Conservation (phyloP, 2,329 filamentous ascomycete species). For the Pestalotiopsis sp. region DNA sequence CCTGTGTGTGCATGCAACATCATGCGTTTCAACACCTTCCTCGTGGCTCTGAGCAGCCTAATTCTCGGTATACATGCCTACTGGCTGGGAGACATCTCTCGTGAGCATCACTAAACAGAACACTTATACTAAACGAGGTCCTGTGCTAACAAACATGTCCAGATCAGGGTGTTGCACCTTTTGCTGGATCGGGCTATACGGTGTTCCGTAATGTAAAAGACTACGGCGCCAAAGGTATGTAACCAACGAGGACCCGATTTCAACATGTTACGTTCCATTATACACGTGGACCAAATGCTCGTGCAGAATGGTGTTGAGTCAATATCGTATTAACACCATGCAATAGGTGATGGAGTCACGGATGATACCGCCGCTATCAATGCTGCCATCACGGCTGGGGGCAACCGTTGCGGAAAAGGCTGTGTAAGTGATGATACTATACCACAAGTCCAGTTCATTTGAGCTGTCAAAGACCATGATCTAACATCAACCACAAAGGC, state of each 20-base stretch:
- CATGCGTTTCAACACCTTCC: constrained; percentile 32
- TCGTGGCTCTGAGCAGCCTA: constrained; percentile 31
- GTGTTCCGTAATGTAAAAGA: constrained; percentile 52
- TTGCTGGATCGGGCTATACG: constrained; percentile 40
- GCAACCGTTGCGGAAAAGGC: constrained; percentile 42
- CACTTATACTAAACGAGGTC: not conserved
- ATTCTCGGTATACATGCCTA: constrained; percentile 32
- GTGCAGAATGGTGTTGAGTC: not conserved
- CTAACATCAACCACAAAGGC: constrained; percentile 28
- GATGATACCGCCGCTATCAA: constrained; percentile 51
- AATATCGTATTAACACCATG: constrained; percentile 6
- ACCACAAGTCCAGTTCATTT: not conserved
- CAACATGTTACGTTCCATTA: not conserved
- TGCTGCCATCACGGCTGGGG: constrained; percentile 41
- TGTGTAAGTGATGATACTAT: constrained; percentile 36
- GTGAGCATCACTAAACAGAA: constrained; percentile 17
- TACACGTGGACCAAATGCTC: not conserved
- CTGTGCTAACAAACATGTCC: not conserved
- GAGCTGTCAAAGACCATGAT: not conserved
- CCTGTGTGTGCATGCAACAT: not conserved
- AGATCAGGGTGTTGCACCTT: constrained; percentile 48
- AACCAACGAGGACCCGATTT: not conserved
- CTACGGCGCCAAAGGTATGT: constrained; percentile 45
- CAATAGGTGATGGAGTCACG: constrained; percentile 43
- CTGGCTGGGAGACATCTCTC: constrained; percentile 33